These are phyloP conservation scores for Xerocomellus dryophilus DNA, from an alignment of 768 basidiomycete genomes.

Conservation along the genomic window DNA sequence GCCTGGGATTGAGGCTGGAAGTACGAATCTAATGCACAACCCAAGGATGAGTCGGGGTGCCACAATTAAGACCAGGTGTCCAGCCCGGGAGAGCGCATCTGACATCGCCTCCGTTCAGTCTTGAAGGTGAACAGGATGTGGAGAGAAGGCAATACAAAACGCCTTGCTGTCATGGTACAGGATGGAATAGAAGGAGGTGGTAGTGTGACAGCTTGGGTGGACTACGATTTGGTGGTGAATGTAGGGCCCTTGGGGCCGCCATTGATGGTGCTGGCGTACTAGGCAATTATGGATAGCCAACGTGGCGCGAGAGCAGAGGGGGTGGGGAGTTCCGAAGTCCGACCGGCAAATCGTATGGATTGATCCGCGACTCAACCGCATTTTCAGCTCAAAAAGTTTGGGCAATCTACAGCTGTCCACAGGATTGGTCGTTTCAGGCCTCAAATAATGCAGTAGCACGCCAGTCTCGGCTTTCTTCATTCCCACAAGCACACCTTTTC, in stretches of 20 bases:
- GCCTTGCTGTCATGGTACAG: conserved; percentile 95
- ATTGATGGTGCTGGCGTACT: conserved; percentile 83
- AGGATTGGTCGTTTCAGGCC: conserved; percentile 24
- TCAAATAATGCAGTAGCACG: conserved; percentile 28
- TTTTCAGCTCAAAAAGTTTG: conserved; percentile 19
- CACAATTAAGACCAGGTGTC: not conserved
- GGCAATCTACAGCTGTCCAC: conserved; percentile 16
- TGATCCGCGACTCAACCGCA: conserved; percentile 3
- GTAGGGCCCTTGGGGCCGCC: conserved; percentile 75
- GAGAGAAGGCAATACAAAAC: conserved; percentile 51
- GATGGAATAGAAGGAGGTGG: conserved; percentile 61
- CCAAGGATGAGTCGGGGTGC: not conserved
- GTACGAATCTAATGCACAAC: conserved; percentile 53
- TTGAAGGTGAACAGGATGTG: not conserved
- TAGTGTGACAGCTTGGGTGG: conserved; percentile 61
- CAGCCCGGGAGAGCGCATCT: conserved; percentile 73
- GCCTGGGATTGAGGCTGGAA: conserved; percentile 71
- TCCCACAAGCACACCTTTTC: not conserved
- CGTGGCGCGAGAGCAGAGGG: not conserved
- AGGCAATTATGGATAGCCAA: not conserved
- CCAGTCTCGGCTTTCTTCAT: not conserved
- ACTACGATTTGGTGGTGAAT: conserved; percentile 84
- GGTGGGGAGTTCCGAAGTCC: conserved; percentile 5
- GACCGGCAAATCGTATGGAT: not conserved
- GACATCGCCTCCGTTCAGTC: conserved; percentile 5